phyloP scores from a whole-genome alignment of 345 rosid genomes.

The Odontarrhena argentea region DNA sequence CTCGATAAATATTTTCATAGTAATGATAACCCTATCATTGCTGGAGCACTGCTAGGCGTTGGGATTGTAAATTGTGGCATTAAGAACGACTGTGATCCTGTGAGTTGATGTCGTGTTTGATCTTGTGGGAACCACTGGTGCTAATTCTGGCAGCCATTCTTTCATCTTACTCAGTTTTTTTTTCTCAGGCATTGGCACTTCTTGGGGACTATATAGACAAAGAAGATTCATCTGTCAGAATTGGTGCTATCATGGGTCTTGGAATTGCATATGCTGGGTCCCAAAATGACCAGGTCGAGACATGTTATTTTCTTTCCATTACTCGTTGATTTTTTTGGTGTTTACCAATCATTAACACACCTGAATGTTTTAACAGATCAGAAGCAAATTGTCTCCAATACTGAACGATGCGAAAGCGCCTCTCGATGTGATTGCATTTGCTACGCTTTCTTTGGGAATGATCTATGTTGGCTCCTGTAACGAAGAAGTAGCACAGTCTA shows the following conservation, averaged over 20 bases:
- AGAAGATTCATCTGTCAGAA: slow-evolving; percentile 83
- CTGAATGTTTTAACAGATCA: slow-evolving; percentile 53
- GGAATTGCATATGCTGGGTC: slow-evolving; percentile 96
- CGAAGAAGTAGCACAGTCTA: slow-evolving; percentile 93
- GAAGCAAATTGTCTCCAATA: slow-evolving; percentile 60
- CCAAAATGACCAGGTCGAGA: slow-evolving; percentile 68
- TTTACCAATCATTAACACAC: slow-evolving; percentile 14
- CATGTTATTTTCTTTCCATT: slow-evolving; percentile 18
- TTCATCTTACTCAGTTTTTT: slow-evolving; percentile 33
- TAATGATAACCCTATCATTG: slow-evolving; percentile 77
- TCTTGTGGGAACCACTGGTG: neutral
- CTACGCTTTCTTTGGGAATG: slow-evolving; percentile 89
- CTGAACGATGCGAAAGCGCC: slow-evolving; percentile 72
- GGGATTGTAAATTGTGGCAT: slow-evolving; percentile 87
- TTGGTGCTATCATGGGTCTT: slow-evolving; percentile 96
- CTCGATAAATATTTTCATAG: slow-evolving; percentile 91
- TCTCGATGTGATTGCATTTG: slow-evolving; percentile 84
- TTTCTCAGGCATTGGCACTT: slow-evolving; percentile 83
- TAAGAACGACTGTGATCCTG: slow-evolving; percentile 92
- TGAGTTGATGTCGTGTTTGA: slow-evolving; percentile 46
- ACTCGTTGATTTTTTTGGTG: slow-evolving; percentile 23
- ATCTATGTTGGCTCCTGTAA: slow-evolving; percentile 94
- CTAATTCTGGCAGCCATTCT: slow-evolving; percentile 1
- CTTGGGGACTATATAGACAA: slow-evolving; percentile 68
- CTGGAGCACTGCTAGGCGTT: slow-evolving; percentile 94